phyloP scores from a whole-genome alignment of 2,329 filamentous ascomycete species.

The Tolypocladium ovalisporum region DNA sequence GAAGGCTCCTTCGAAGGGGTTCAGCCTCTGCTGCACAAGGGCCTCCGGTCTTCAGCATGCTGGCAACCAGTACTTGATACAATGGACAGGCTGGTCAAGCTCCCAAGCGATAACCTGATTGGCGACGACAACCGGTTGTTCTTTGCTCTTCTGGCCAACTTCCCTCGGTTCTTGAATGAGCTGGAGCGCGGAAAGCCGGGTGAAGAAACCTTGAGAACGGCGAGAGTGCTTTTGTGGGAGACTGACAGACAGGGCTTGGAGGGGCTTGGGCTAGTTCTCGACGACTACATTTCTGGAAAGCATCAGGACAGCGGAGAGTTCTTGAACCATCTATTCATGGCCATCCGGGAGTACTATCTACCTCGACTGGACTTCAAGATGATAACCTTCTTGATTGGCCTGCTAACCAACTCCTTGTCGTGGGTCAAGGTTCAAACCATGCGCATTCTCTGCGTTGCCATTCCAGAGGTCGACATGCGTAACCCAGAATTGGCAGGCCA shows the following conservation, averaged over 20 bases:
- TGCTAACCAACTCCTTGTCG: slow-evolving; percentile 76
- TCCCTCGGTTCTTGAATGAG: slow-evolving; percentile 72
- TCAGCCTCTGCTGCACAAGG: slow-evolving; percentile 81
- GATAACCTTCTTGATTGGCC: slow-evolving; percentile 80
- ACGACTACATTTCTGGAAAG: slow-evolving; percentile 56
- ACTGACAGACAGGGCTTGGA: slow-evolving; percentile 62
- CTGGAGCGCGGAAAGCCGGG: slow-evolving; percentile 57
- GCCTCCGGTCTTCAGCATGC: slow-evolving; percentile 74
- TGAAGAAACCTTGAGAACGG: slow-evolving; percentile 47
- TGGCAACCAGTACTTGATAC: slow-evolving; percentile 67
- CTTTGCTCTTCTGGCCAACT: slow-evolving; percentile 81
- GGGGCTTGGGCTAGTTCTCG: slow-evolving; percentile 57
- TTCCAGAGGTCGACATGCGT: slow-evolving; percentile 87
- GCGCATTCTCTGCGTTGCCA: slow-evolving; percentile 73
- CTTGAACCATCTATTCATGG: slow-evolving; percentile 58
- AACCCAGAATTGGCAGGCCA: slow-evolving; percentile 82
- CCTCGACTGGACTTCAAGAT: slow-evolving; percentile 74
- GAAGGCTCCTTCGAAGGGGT: slow-evolving; percentile 81
- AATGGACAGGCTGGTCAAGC: slow-evolving; percentile 64
- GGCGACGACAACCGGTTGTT: slow-evolving; percentile 75
- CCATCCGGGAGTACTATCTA: slow-evolving; percentile 69
- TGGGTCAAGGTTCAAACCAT: slow-evolving; percentile 94
- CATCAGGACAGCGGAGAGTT: slow-evolving; percentile 66
- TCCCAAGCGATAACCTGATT: slow-evolving; percentile 71
- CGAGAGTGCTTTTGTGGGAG: slow-evolving; percentile 58